Percentiles rank a stretch among this genome's conserved stretches.
phyloP scores from a whole-genome alignment of 2,329 filamentous ascomycete genomes.

The Hypoxylon sp. region DNA sequence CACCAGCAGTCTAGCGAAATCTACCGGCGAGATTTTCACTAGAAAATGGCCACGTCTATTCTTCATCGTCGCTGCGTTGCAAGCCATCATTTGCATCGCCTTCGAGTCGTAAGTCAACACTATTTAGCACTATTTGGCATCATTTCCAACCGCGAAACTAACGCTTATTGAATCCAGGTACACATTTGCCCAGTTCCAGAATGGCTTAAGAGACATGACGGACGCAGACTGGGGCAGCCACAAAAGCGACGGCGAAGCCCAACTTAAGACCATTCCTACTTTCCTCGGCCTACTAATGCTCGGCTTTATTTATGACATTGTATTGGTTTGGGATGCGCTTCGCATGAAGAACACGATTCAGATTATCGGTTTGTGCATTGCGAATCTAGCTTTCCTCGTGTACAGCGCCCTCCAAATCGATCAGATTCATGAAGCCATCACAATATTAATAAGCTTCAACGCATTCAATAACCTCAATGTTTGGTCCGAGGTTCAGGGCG shows the following conservation, averaged over 20 bases:
- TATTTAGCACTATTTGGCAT: no score
- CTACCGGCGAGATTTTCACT: conserved; percentile 81
- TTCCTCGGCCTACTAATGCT: conserved; percentile 98
- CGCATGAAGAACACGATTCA: conserved; percentile 98
- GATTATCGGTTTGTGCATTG: conserved; percentile 92
- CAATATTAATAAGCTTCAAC: conserved; percentile 61
- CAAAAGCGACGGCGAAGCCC: conserved; percentile 61
- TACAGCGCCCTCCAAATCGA: conserved; percentile 95
- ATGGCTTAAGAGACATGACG: conserved; percentile 61
- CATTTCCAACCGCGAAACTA: conserved; percentile 27
- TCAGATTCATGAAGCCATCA: conserved; percentile 84
- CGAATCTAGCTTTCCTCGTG: conserved; percentile 91
- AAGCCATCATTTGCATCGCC: conserved; percentile 84
- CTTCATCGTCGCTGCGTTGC: conserved; percentile 78
- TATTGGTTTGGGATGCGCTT: conserved; percentile 93
- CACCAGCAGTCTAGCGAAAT: conserved; percentile 54
- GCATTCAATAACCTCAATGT: conserved; percentile 67
- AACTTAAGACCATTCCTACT: conserved; percentile 85
- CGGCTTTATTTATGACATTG: conserved; percentile 91
- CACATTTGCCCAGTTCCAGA: conserved; percentile 89
- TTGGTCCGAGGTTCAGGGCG: conserved; percentile 79
- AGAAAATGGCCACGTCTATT: conserved; percentile 92
- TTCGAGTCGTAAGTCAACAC: conserved; percentile 83
- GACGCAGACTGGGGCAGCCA: conserved; percentile 58
- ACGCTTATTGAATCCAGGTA: conserved; percentile 69